Base-by-base conservation (phyloP, 1,139 yeast species). In the Komagataea norvegica region DNA sequence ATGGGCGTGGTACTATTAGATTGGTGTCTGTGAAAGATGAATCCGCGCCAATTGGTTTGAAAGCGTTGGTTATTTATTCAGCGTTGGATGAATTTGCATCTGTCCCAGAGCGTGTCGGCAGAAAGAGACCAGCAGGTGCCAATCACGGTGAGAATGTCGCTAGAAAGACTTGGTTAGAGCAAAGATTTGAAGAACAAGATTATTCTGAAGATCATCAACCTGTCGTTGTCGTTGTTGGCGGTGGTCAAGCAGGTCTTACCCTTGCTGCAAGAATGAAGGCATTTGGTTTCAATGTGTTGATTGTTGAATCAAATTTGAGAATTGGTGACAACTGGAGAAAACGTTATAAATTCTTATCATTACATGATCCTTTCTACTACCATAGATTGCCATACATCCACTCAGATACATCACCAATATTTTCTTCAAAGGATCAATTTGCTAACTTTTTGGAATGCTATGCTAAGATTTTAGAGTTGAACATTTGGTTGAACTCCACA, bases 251-350 rank as follows among this genome's bases (percentile, higher is more conserved):
- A 37, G 72, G 72, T 8, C 49, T 67, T 30, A 62, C 64, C 15
- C 47, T 60, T 24, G 72, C 72, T 24, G 68, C 72, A 1, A 54
- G 72, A 33, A 55, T 67, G 47, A 65, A 64, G 46, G 53, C 57
- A 7, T 58, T 63, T 55, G 72, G 72, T 11, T 51, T 64, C 30
- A 59, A 60, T 36, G 51, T 61, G 2, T 49, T 68, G 34, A 60
- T 67, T 40, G 56, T 68, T 8, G 72, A 67, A 32, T 55, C 60
- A 25, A 62, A 66, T 44, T 36, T 43, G 17, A 48, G 53, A 18
- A 54, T 67, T 36, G 72, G 72, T 45, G 72, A 68, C 46, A 67
- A 67, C 47, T 67, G 72, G 75, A 55, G 72, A 46, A 60, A 61
- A 43, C 53, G 72, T 29, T 67, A 67, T 52, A 63, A 64, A 48